phyloP scores from a whole-genome alignment of 306 rosid species.

The Urtica urens region DNA sequence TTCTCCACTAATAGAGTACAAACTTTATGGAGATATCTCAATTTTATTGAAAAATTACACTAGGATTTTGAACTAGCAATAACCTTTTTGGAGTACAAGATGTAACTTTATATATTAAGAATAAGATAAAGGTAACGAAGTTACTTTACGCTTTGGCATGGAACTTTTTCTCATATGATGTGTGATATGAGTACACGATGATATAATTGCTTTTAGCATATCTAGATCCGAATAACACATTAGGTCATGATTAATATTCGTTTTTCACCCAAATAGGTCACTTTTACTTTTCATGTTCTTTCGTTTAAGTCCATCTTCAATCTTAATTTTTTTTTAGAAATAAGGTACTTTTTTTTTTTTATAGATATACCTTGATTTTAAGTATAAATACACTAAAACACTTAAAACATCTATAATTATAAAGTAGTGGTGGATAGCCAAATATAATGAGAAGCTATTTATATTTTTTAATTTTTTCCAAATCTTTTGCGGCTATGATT shows the following conservation, averaged over 20 bases:
- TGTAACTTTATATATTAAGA: too few relatives aligned
- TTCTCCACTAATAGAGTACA: too few relatives aligned
- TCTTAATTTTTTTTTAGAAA: slow-evolving; percentile 1
- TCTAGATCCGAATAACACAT: background rate
- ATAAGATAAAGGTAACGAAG: too few relatives aligned
- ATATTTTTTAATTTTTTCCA: too few relatives aligned
- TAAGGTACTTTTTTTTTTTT: too few relatives aligned
- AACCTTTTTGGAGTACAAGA: background rate
- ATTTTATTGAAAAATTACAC: background rate
- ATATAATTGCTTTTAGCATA: background rate
- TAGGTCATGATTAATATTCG: background rate
- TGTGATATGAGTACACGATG: background rate
- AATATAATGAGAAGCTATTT: too few relatives aligned
- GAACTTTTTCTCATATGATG: too few relatives aligned
- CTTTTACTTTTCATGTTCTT: slow-evolving; percentile 1
- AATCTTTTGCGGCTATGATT: too few relatives aligned
- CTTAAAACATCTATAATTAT: background rate
- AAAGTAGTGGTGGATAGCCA: background rate
- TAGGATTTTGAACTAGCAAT: background rate
- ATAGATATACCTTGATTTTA: slow-evolving; percentile 9
- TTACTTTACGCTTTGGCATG: background rate
- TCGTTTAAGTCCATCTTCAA: background rate
- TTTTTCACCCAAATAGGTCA: background rate
- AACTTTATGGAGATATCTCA: too few relatives aligned
- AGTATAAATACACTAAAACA: background rate